Evolutionary conservation across 2,329 filamentous ascomycete species (phyloP).

Genomic region (Trematosphaeria pertusa): DNA sequence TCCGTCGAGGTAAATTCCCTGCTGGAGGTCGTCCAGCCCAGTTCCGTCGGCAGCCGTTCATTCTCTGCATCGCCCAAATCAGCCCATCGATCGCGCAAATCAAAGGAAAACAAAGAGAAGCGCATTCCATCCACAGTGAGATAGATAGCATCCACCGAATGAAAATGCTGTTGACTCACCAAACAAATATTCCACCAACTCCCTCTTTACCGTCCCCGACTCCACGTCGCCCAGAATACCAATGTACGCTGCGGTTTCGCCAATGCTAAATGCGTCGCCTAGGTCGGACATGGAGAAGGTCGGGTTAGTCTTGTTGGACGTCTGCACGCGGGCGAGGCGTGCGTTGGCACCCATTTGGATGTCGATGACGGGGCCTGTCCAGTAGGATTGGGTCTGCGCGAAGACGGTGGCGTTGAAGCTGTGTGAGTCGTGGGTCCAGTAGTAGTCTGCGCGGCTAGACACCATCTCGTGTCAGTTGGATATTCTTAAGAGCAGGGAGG

Average conservation of each 20-base stretch:
- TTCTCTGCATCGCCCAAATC: slow-evolving; percentile 50
- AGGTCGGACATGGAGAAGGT: slow-evolving; percentile 29
- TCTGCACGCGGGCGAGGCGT: slow-evolving; percentile 51
- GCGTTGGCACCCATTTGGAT: slow-evolving; percentile 54
- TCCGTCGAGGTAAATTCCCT: neutral
- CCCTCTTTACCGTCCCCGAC: slow-evolving; percentile 47
- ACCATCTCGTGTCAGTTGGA: no score
- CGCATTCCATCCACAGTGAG: no score
- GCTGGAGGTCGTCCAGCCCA: slow-evolving; percentile 45
- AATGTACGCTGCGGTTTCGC: slow-evolving; percentile 58
- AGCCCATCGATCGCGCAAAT: no score
- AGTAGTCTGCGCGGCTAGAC: slow-evolving; percentile 55
- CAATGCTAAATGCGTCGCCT: slow-evolving; percentile 50
- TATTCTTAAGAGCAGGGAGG: no score
- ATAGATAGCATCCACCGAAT: slow-evolving; percentile 3
- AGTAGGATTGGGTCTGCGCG: slow-evolving; percentile 54
- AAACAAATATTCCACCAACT: slow-evolving; percentile 55
- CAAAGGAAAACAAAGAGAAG: no score
- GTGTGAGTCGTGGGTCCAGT: slow-evolving; percentile 54
- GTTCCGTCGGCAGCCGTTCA: slow-evolving; percentile 46
- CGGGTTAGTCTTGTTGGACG: slow-evolving; percentile 56
- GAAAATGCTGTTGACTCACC: slow-evolving; percentile 38
- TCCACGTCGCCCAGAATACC: slow-evolving; percentile 55
- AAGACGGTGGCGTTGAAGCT: slow-evolving; percentile 61
- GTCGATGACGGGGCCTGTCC: slow-evolving; percentile 50